phyloP scores from a whole-genome alignment of 1,284 basidiomycete species.

The Leccinum huronense region DNA sequence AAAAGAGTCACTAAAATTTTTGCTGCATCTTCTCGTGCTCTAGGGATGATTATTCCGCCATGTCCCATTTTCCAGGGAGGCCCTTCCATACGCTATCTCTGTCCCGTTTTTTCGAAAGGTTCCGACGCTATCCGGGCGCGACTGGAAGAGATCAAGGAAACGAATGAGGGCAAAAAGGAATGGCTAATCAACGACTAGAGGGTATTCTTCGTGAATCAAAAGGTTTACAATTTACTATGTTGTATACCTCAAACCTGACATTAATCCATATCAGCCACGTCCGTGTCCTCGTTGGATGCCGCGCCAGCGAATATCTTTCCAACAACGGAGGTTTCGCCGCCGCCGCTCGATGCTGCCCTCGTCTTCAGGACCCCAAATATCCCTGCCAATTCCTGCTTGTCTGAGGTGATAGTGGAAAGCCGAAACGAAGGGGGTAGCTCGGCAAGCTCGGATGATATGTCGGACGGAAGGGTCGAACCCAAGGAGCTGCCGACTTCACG shows the following conservation, averaged over 20 bases:
- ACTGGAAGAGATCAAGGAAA: constrained; percentile 37
- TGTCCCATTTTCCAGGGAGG: constrained; percentile 43
- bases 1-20: constrained; percentile 13
- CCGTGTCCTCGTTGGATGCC: constrained; percentile 1
- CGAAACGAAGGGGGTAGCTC: constrained; percentile 37
- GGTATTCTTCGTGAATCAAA: constrained; percentile 23
- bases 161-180: constrained; percentile 25
- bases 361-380: constrained; percentile 16
- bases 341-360: not conserved
- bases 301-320: not conserved
- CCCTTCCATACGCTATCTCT: constrained; percentile 39
- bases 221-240: constrained; percentile 18
- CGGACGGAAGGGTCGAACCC: constrained; percentile 9
- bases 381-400: constrained; percentile 26
- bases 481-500: constrained; percentile 1
- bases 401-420: constrained; percentile 35
- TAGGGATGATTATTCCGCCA: constrained; percentile 11
- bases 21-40: constrained; percentile 4
- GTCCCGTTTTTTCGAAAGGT: constrained; percentile 43
- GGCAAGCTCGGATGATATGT: constrained; percentile 32
- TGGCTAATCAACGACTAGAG: constrained; percentile 40
- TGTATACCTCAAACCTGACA: constrained; percentile 6
- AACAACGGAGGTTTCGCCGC: not conserved
- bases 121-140: constrained; percentile 40
- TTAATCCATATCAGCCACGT: constrained; percentile 4